Base-by-base conservation (phyloP, 2,329 filamentous ascomycete species). In the Simplicillium sp. region DNA sequence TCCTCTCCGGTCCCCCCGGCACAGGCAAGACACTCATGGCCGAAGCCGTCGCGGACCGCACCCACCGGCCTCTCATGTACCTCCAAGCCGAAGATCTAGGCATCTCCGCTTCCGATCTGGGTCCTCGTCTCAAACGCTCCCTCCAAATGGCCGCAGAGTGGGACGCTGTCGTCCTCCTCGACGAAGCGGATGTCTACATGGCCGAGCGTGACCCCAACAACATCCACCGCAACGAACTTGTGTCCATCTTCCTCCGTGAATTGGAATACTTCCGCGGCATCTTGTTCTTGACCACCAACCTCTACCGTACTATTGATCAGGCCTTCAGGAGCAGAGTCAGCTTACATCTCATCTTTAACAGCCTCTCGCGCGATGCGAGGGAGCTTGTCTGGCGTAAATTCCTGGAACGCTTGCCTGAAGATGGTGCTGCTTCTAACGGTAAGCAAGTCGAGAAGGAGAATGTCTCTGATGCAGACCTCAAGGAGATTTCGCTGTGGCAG, bases 121-220 rank as follows among this genome's bases (percentile, higher is more conserved):
- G 71, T n/a, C 52, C 59, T n/a, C 65, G 67, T 34, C 54, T 77
- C 41, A 63, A 65, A 41, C 56, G 59, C 25, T 60, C 65, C 25
- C 70, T 77, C 33, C 57, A 64, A 43, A 63, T 72, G 44, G 70
- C 68, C 2, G 61, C 64, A 1, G 61, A 62, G 13, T 76, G 72
- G 71, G 62, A 66, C 16, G 69, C 67, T 8, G 65, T 75, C 7
- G 53, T 75, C 15, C 56, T 76, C 4, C 61, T 75, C 3, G 71
- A 74, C 46, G 71, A 74, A 53, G 69, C 70, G 7, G 71, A 74
- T 44, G 67, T 75, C 2, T 75, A 73, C 52, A 65, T 75, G 53
- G 64, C 66, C 1, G 58, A 65, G 52, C 61, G 71, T 4, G 57
- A 66, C 39, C 59, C 61, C 32, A 58, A 60, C 32, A 64, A 74